Percentiles rank a stretch among this genome's conserved stretches.
Evolutionary conservation across 2,329 filamentous ascomycete genomes (phyloP).

Genomic region (Cryphonectria carpinicola): DNA sequence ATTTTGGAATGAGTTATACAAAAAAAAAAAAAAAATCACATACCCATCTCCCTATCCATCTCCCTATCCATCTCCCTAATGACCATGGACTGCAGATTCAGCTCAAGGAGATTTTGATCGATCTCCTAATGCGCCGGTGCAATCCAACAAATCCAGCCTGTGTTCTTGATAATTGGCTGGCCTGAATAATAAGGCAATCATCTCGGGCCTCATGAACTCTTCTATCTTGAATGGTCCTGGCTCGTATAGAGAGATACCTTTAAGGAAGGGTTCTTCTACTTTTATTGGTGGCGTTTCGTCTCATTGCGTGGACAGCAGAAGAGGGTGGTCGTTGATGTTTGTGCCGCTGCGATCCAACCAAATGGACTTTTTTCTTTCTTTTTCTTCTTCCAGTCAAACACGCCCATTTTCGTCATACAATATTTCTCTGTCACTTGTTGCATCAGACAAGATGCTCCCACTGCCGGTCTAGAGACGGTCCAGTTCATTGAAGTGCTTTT

Average conservation of each 20-base stretch:
- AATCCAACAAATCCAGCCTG: background rate
- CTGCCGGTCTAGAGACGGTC: too few species aligned
- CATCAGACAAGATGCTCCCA: too few species aligned
- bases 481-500: too few species aligned
- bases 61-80: background rate
- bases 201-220: background rate
- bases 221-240: background rate
- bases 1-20: conserved; percentile 10
- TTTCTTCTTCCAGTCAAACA: background rate
- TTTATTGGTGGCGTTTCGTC: background rate
- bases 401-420: too few species aligned
- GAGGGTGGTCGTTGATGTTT: background rate
- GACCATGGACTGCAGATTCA: background rate
- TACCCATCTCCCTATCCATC: conserved; percentile 20
- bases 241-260: background rate
- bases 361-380: background rate
- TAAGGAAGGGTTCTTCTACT: background rate
- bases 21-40: conserved; percentile 18
- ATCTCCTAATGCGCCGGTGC: background rate
- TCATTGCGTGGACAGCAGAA: background rate
- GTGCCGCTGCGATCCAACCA: background rate
- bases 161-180: background rate
- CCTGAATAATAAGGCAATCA: background rate
- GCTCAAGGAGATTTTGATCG: background rate
- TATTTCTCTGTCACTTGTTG: too few species aligned